phyloP scores from a whole-genome alignment of 495 filamentous ascomycete genomes.

The Aspergillus conjunctus region DNA sequence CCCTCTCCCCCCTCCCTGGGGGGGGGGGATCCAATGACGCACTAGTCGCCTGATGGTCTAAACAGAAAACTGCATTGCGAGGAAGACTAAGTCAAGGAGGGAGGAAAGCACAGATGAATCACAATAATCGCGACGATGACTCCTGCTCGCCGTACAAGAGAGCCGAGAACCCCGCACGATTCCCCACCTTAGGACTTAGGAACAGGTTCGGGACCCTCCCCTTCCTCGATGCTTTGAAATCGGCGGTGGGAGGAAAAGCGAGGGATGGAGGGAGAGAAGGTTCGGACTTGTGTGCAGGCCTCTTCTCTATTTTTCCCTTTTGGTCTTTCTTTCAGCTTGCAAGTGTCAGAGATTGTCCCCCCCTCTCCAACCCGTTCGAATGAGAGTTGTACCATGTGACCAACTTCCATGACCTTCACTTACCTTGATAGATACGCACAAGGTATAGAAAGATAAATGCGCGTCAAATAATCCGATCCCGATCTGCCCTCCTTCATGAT shows the following conservation, averaged over 20 bases:
- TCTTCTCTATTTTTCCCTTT: background rate
- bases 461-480: background rate
- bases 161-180: background rate
- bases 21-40: background rate
- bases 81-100: background rate
- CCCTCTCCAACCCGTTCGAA: conserved; percentile 4
- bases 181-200: background rate
- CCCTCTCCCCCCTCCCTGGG: too few relatives aligned
- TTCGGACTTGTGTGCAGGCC: background rate
- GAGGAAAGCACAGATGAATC: background rate
- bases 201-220: background rate
- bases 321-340: background rate
- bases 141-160: background rate
- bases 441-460: background rate
- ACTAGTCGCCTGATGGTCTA: conserved; percentile 7
- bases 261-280: conserved; percentile 7
- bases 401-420: background rate
- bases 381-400: conserved; percentile 8
- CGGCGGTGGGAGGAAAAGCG: background rate
- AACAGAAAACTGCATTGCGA: conserved; percentile 5
- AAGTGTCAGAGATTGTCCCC: background rate
- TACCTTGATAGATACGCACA: too few relatives aligned
- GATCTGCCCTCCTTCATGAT: background rate
- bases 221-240: conserved; percentile 1
- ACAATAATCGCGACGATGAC: conserved; percentile 4